A percentile compares a stretch with the other conserved stretches of the same genome.
These are phyloP conservation scores for Diutina scorzettiae DNA, from an alignment of 1,139 yeast genomes.

Conservation along the genomic window DNA sequence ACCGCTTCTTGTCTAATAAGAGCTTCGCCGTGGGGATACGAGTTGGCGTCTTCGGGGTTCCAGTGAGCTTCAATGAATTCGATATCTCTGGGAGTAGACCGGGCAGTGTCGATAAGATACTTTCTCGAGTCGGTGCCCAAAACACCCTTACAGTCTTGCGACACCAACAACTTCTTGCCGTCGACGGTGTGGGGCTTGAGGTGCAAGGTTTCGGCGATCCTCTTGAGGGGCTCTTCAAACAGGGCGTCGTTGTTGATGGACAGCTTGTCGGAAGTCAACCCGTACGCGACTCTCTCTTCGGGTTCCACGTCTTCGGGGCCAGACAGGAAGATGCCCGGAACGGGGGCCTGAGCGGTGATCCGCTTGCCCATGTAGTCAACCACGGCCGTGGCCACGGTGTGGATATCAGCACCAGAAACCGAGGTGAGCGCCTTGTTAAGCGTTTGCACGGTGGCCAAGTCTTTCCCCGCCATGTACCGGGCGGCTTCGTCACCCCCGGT, in stretches of 20 bases:
- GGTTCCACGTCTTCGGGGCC: slow-evolving; percentile 17
- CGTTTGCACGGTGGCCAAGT: slow-evolving; percentile 57
- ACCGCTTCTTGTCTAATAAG: slow-evolving; percentile 80
- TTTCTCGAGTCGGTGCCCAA: slow-evolving; percentile 76
- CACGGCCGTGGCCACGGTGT: slow-evolving; percentile 3
- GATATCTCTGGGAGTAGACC: slow-evolving; percentile 77
- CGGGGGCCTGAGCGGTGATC: slow-evolving; percentile 87
- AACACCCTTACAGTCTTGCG: slow-evolving; percentile 78
- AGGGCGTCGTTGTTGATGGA: slow-evolving; percentile 35
- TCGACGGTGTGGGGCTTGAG: slow-evolving; percentile 55
- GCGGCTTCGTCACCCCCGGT: slow-evolving; percentile 85
- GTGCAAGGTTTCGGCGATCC: slow-evolving; percentile 67
- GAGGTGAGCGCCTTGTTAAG: slow-evolving; percentile 69
- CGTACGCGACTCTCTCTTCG: slow-evolving; percentile 53
- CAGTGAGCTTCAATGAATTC: slow-evolving; percentile 52
- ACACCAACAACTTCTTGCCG: slow-evolving; percentile 39
- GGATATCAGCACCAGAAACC: slow-evolving; percentile 16
- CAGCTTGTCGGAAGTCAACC: slow-evolving; percentile 53
- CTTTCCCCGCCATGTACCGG: slow-evolving; percentile 69
- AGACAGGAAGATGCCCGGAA: slow-evolving; percentile 80
- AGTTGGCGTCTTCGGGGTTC: slow-evolving; percentile 20
- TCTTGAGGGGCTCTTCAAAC: slow-evolving; percentile 42
- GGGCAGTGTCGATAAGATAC: slow-evolving; percentile 74
- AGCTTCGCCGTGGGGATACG: slow-evolving; percentile 77
- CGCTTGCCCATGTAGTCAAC: slow-evolving; percentile 87